Evolutionary conservation across 176 grass and related monocot species (phyloP), one percentile per base, ranked within the genome.

Genomic region (Aegilops sharonensis): DNA sequence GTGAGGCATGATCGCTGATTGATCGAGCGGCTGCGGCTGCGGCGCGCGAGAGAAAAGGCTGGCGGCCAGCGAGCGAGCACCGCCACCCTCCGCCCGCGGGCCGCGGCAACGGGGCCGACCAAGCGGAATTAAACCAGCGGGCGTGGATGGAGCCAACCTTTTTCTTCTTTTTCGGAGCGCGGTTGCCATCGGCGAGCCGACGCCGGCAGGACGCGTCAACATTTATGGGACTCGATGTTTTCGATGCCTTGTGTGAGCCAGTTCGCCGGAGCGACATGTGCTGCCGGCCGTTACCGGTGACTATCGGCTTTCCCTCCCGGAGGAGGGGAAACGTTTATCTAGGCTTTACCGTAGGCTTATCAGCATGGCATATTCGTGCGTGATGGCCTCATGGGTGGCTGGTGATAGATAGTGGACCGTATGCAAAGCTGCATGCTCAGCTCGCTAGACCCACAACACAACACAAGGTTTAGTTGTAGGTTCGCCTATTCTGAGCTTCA

Each of bases 71-170:
- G 67, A 1, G 65, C 54, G 47, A 47, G 60, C 82, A 64, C 67
- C 68, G 71, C 54, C 84, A 18, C 84, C 88, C 72, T 86, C 64
- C 79, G 64, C 54, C 72, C 84, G 45, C 73, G 48, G 45, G 45
- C 73, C 45, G 79, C 57, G 64, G 88, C 77, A 89, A 85, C 68
- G 24, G 76, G 73, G 42, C 75, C 40, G 69, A 52, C 42, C 54
- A 61, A 47, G 25, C 5, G 18, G 35, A 48, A 34, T 8, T 66
- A 61, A 83, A 9, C 69, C 77, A 6, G 82, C 61, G 24, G 15
- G 68, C n/a, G 52, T 47, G 87, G 64, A 52, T 15, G 47, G 47
- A 5, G 42, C 73, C 27, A 43, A 5, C 27, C 8, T 17, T 61
- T 68, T 68, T 79, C 5, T 27, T 27, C 27, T 27, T 27, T 27